A percentile compares a stretch with the other conserved stretches of the same genome.
phyloP scores from a whole-genome alignment of 1,139 yeast species.

The Hemisphaericaspora lyxosophila region DNA sequence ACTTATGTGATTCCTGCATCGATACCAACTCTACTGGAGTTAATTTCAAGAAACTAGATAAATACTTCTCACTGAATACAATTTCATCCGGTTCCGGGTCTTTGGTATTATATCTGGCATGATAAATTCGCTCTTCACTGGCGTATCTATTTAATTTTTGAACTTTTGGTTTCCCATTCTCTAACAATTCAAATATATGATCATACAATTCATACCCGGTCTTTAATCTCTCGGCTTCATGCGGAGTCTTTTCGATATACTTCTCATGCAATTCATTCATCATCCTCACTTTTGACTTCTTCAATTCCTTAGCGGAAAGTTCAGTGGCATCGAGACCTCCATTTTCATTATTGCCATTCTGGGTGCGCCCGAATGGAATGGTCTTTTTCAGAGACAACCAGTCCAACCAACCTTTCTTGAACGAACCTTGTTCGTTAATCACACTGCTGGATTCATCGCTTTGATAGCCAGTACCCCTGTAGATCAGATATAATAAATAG shows the following conservation, averaged over 20 bases:
- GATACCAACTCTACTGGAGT: slow-evolving; percentile 44
- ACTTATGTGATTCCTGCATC: slow-evolving; percentile 47
- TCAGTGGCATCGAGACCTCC: not conserved
- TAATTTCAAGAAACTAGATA: slow-evolving; percentile 55
- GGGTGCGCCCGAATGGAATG: not conserved
- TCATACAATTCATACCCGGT: slow-evolving; percentile 34
- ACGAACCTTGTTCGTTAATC: slow-evolving; percentile 3
- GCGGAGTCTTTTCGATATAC: slow-evolving; percentile 5
- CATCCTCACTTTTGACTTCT: slow-evolving; percentile 14
- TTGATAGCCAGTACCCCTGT: not conserved
- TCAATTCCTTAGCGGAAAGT: not conserved
- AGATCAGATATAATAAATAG: not conserved
- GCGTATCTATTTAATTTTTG: slow-evolving; percentile 30
- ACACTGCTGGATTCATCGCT: not conserved
- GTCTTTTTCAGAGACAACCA: slow-evolving; percentile 1
- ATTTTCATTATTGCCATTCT: not conserved
- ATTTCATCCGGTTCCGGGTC: slow-evolving; percentile 15
- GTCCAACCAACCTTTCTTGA: not conserved
- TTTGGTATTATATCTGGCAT: slow-evolving; percentile 49
- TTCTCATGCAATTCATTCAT: slow-evolving; percentile 15
- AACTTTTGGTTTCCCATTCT: slow-evolving; percentile 37
- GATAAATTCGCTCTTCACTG: slow-evolving; percentile 43
- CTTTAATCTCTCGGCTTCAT: slow-evolving; percentile 10
- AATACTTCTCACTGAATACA: slow-evolving; percentile 35
- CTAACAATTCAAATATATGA: slow-evolving; percentile 35